Percentiles rank a stretch among this genome's conserved stretches.
phyloP scores from a whole-genome alignment of 2,329 filamentous ascomycete genomes.

The Fusarium denticulatum region DNA sequence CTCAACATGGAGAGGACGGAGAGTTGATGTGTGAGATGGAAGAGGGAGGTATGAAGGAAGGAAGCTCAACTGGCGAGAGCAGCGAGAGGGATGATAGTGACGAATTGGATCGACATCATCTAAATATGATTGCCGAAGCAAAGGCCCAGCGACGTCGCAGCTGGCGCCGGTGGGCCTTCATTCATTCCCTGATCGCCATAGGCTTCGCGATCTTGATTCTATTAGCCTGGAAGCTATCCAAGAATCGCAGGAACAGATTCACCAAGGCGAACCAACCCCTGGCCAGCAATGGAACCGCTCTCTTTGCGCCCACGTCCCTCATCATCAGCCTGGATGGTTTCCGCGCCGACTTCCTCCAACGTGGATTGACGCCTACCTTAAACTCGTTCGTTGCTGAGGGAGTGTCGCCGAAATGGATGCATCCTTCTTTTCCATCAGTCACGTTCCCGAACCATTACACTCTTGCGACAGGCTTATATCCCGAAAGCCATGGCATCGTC shows the following conservation, averaged over 20 bases:
- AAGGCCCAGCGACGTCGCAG: constrained; percentile 61
- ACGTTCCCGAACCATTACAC: constrained; percentile 98
- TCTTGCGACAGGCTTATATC: constrained; percentile 89
- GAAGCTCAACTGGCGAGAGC: constrained; percentile 70
- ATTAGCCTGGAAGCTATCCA: constrained; percentile 67
- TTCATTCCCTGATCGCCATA: constrained; percentile 61
- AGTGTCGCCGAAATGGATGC: constrained; percentile 91
- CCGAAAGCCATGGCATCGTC: constrained; percentile 91
- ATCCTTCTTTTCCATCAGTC: constrained; percentile 92
- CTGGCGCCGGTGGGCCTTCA: constrained; percentile 65
- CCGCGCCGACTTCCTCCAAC: constrained; percentile 88
- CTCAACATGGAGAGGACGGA: constrained; percentile 73
- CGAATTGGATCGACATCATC: constrained; percentile 63
- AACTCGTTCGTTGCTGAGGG: constrained; percentile 82
- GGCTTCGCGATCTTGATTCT: constrained; percentile 67
- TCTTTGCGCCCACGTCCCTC: constrained; percentile 92
- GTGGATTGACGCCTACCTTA: constrained; percentile 84
- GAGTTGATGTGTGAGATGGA: constrained; percentile 92
- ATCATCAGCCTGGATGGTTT: constrained; percentile 96
- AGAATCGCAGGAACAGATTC: constrained; percentile 52
- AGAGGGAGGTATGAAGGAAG: constrained; percentile 76
- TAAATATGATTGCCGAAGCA: constrained; percentile 59
- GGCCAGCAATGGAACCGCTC: constrained; percentile 83
- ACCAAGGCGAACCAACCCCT: constrained; percentile 46
- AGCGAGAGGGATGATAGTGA: constrained; percentile 70